A percentile compares a stretch with the other conserved stretches of the same genome.
Conservation (phyloP, 495 filamentous ascomycete species). For the Podospora pseudocomata region DNA sequence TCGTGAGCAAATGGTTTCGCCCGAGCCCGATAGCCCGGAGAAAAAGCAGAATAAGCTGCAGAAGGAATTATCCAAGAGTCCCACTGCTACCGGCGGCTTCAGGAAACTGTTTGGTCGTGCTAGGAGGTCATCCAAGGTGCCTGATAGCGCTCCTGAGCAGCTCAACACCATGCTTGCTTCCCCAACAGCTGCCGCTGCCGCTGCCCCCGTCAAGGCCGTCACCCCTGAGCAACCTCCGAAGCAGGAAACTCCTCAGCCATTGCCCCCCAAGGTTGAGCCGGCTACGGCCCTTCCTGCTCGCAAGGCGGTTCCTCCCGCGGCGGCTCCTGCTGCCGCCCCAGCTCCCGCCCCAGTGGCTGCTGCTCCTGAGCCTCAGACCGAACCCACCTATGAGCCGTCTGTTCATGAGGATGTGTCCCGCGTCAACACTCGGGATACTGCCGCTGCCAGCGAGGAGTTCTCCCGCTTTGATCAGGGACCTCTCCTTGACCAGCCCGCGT, state of each 20-base stretch:
- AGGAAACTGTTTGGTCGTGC: slow-evolving; percentile 63
- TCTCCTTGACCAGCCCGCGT: slow-evolving; percentile 79
- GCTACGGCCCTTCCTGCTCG: slow-evolving; percentile 20
- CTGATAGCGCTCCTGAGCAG: slow-evolving; percentile 45
- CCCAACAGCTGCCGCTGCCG: slow-evolving; percentile 21
- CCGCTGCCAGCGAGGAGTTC: slow-evolving; percentile 66
- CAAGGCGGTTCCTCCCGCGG: slow-evolving; percentile 7
- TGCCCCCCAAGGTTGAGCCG: slow-evolving; percentile 31
- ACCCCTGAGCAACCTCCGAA: slow-evolving; percentile 24
- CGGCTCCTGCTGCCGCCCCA: slow-evolving; percentile 11
- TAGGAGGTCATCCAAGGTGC: slow-evolving; percentile 52
- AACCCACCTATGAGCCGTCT: slow-evolving; percentile 49
- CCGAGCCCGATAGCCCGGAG: slow-evolving; percentile 46
- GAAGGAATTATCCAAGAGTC: slow-evolving; percentile 49
- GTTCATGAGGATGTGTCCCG: slow-evolving; percentile 55
- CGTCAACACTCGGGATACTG: slow-evolving; percentile 62
- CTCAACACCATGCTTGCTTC: slow-evolving; percentile 35
- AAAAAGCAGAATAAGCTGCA: slow-evolving; percentile 54
- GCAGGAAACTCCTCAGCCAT: slow-evolving; percentile 24
- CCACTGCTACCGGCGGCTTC: slow-evolving; percentile 44
- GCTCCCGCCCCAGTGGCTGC: slow-evolving; percentile 24
- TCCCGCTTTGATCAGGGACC: slow-evolving; percentile 89
- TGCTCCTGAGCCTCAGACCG: slow-evolving; percentile 11
- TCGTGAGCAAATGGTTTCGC: slow-evolving; percentile 43
- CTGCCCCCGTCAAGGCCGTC: slow-evolving; percentile 25